Evolutionary conservation across 139 green algal genomes (phyloP).

Genomic region (Chlamydomonas urium): DNA sequence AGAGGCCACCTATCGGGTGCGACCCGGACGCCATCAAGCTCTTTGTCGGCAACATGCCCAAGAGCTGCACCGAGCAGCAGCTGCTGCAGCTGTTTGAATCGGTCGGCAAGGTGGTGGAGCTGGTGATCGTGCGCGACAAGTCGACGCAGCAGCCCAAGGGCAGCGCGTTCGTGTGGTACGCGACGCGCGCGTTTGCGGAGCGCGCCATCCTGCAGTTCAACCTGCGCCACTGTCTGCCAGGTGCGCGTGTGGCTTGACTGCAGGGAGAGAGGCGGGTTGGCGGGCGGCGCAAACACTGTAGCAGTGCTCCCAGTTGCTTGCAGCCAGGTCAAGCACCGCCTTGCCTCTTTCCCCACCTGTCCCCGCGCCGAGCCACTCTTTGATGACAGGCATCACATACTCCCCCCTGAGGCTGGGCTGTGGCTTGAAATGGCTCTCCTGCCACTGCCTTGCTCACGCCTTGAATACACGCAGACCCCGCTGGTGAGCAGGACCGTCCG

Average conservation of each 20-base stretch:
- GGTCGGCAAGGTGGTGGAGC: slow-evolving; percentile 52
- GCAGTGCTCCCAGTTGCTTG: neutral
- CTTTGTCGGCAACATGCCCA: slow-evolving; percentile 68
- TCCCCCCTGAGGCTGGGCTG: no score
- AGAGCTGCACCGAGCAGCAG: slow-evolving; percentile 56
- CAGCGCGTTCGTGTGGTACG: slow-evolving; percentile 61
- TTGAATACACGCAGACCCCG: no score
- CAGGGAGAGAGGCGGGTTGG: no score
- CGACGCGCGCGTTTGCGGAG: slow-evolving; percentile 29
- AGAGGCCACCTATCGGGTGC: slow-evolving; percentile 20
- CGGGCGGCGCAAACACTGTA: slow-evolving; percentile 13
- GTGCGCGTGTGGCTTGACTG: no score
- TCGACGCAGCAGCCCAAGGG: slow-evolving; percentile 59
- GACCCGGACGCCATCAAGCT: slow-evolving; percentile 42
- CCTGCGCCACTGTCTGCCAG: slow-evolving; percentile 42
- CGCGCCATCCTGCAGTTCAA: slow-evolving; percentile 52
- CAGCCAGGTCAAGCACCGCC: neutral
- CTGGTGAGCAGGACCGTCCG: slow-evolving; percentile 35
- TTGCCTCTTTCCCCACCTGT: no score
- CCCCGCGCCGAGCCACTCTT: no score
- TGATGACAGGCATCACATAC: no score
- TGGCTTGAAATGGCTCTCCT: no score
- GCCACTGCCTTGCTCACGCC: no score
- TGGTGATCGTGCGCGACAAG: slow-evolving; percentile 62
- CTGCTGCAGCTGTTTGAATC: slow-evolving; percentile 56